Conservation (phyloP, 345 rosid genomes). For the Populus tremula region DNA sequence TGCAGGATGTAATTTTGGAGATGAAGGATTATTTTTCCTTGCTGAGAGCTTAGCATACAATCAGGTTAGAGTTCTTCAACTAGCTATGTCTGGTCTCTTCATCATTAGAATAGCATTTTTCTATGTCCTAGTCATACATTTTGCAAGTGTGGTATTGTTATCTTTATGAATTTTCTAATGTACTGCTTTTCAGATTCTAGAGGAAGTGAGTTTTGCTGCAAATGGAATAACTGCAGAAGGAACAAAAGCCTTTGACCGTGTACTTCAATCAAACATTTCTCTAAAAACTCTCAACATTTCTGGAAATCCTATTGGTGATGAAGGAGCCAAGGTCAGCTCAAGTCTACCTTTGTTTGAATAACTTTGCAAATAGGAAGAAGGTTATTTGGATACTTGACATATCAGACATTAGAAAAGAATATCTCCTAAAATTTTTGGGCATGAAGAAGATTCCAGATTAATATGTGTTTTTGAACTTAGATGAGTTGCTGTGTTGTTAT, state of each 20-base stretch:
- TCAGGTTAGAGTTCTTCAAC: slow-evolving; percentile 48
- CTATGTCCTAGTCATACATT: background rate
- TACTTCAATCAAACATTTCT: slow-evolving; percentile 74
- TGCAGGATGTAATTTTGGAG: slow-evolving; percentile 89
- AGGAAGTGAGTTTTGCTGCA: slow-evolving; percentile 95
- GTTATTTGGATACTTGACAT: background rate
- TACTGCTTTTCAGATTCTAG: slow-evolving; percentile 54
- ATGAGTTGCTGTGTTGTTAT: no score
- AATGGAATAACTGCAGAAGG: slow-evolving; percentile 90
- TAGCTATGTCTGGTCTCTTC: background rate
- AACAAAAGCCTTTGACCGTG: slow-evolving; percentile 74
- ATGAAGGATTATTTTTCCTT: slow-evolving; percentile 83
- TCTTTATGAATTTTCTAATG: background rate
- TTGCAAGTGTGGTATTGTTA: background rate
- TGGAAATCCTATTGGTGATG: slow-evolving; percentile 92
- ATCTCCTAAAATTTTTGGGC: background rate
- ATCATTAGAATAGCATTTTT: background rate
- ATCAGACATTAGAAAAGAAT: no score
- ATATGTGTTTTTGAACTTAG: background rate
- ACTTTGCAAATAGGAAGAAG: background rate
- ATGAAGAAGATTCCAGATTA: background rate
- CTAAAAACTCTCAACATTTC: slow-evolving; percentile 76
- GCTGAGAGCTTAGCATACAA: slow-evolving; percentile 90
- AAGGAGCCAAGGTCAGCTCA: slow-evolving; percentile 83
- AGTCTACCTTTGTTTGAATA: background rate